These are phyloP conservation scores for Sesbania bispinosa DNA, from an alignment of 306 rosid species.

Conservation along the genomic window DNA sequence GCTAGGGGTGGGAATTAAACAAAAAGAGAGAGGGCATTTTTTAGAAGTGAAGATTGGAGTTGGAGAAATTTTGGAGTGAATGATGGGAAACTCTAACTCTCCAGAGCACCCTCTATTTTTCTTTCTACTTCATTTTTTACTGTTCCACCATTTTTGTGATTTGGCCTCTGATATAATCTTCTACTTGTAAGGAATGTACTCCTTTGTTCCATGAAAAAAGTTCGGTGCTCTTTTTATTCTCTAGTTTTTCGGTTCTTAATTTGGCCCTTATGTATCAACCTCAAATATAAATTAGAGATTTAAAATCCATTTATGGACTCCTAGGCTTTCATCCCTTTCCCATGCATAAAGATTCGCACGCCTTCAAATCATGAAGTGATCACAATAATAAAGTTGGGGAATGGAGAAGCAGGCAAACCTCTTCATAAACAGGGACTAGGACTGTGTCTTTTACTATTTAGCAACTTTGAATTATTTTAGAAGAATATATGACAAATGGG, in stretches of 20 bases:
- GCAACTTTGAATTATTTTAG: too few relatives aligned
- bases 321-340: too few relatives aligned
- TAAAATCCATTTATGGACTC: not conserved
- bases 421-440: too few relatives aligned
- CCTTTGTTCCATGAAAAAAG: not conserved
- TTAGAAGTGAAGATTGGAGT: too few relatives aligned
- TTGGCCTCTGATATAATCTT: not conserved
- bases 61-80: not conserved
- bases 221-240: not conserved
- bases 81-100: not conserved
- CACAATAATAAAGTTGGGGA: too few relatives aligned
- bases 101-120: not conserved
- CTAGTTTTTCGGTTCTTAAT: not conserved
- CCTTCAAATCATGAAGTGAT: too few relatives aligned
- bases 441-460: too few relatives aligned
- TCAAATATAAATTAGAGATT: not conserved
- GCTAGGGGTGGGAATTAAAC: too few relatives aligned
- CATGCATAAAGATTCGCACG: too few relatives aligned
- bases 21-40: too few relatives aligned
- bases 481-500: too few relatives aligned
- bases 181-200: not conserved
- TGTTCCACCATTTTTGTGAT: not conserved
- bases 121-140: not conserved
- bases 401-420: too few relatives aligned
- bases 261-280: not conserved